These are phyloP conservation scores for Sambucus nigra DNA, from an alignment of 129 eudicot genomes.

Conservation along the genomic window DNA sequence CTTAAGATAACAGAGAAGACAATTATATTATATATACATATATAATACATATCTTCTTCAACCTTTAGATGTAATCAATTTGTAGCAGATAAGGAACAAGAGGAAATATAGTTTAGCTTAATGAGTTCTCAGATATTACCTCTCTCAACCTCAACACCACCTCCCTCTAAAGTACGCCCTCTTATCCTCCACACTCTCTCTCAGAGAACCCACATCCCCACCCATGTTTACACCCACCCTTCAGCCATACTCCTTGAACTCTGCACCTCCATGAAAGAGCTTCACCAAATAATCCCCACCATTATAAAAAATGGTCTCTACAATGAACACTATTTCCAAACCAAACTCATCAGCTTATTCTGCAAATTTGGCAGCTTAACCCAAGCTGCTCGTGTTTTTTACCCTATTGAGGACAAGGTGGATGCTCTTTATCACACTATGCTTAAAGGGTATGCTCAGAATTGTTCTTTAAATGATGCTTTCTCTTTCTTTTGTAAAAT, in stretches of 20 bases:
- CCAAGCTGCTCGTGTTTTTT: conserved; percentile 76
- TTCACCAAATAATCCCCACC: conserved; percentile 72
- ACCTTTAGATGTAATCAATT: too few relatives aligned
- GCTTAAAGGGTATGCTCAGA: conserved; percentile 68
- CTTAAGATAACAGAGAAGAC: too few relatives aligned
- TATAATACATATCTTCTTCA: too few relatives aligned
- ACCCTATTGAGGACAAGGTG: conserved; percentile 42
- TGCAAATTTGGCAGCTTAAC: conserved; percentile 39
- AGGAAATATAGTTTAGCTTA: not conserved
- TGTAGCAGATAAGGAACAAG: too few relatives aligned
- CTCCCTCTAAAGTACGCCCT: conserved; percentile 16
- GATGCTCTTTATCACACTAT: conserved; percentile 75
- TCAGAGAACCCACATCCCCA: conserved; percentile 49
- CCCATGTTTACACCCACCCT: conserved; percentile 66
- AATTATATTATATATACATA: too few relatives aligned
- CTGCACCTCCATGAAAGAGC: conserved; percentile 55
- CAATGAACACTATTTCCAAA: conserved; percentile 57
- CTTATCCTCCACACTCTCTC: conserved; percentile 28
- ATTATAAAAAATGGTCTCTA: conserved; percentile 57
- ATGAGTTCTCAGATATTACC: conserved; percentile 22
- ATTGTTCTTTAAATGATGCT: conserved; percentile 25
- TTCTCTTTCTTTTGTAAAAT: conserved; percentile 43
- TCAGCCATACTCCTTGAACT: conserved; percentile 68
- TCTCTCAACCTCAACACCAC: conserved; percentile 13
- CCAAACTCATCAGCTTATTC: conserved; percentile 73